A percentile compares a stretch with the other conserved stretches of the same genome.
These are phyloP conservation scores for Lachancea sp. DNA, from an alignment of 805 yeast species.

Conservation along the genomic window DNA sequence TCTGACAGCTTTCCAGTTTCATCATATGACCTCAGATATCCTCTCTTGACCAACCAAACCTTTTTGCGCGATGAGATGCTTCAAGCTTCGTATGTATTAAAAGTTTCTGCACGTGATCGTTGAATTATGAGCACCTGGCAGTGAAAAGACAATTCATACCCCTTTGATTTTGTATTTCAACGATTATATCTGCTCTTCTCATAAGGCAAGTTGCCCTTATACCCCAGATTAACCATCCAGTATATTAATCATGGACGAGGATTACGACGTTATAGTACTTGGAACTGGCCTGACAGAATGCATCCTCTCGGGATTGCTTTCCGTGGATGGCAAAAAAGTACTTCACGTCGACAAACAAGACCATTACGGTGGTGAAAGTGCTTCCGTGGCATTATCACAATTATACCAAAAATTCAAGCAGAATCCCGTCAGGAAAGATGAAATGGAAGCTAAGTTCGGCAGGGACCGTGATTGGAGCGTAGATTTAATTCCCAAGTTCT, in stretches of 20 bases:
- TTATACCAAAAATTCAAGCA: constrained; percentile 85
- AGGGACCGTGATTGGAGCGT: constrained; percentile 97
- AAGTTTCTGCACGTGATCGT: no score
- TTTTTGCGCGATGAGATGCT: no score
- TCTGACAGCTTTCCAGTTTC: no score
- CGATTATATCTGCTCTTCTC: no score
- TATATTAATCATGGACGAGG: constrained; percentile 66
- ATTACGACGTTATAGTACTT: constrained; percentile 92
- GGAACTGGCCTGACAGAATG: constrained; percentile 97
- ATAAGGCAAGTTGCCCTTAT: no score
- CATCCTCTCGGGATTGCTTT: constrained; percentile 83
- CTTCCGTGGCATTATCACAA: constrained; percentile 65
- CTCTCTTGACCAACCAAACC: no score
- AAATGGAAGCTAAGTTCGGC: constrained; percentile 66
- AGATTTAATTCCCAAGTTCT: constrained; percentile 90
- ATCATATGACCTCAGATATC: no score
- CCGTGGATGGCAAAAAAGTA: constrained; percentile 98
- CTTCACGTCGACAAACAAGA: constrained; percentile 94
- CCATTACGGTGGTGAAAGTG: constrained; percentile 91
- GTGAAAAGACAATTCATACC: no score
- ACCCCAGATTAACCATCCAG: no score
- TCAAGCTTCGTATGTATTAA: no score
- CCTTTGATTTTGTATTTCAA: no score
- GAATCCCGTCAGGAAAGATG: constrained; percentile 53
- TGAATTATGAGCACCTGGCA: no score